Percentiles rank a stretch among this genome's conserved stretches.
Evolutionary conservation across 2,329 filamentous ascomycete genomes (phyloP).

Genomic region (Cryphonectria nitschkei): DNA sequence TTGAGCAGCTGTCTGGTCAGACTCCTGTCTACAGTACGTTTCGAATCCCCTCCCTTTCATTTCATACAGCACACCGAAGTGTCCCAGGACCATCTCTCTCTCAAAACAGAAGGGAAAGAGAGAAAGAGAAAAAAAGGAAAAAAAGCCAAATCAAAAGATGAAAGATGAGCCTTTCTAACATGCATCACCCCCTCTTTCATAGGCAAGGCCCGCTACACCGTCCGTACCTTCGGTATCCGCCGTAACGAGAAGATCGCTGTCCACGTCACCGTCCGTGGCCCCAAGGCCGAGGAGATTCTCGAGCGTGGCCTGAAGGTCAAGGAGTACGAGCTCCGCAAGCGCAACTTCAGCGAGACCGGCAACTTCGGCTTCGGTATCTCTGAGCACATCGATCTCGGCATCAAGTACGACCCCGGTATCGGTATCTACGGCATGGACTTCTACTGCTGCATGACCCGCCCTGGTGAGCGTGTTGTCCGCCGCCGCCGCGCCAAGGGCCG

Average conservation of each 20-base stretch:
- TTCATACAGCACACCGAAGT: background rate
- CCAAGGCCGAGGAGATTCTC: slow-evolving; percentile 97
- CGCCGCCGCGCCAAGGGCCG: slow-evolving; percentile 86
- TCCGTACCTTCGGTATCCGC: slow-evolving; percentile 99
- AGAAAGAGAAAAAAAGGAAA: no score
- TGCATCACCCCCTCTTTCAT: slow-evolving; percentile 27
- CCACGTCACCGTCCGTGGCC: slow-evolving; percentile 98
- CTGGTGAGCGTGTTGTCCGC: slow-evolving; percentile 96
- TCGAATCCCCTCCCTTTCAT: background rate
- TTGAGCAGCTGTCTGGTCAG: slow-evolving; percentile 99
- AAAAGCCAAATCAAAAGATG: no score
- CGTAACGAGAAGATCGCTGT: slow-evolving; percentile 99
- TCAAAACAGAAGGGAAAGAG: no score
- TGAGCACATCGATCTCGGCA: slow-evolving; percentile 99
- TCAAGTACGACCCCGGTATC: slow-evolving; percentile 99
- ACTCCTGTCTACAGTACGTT: slow-evolving; percentile 97
- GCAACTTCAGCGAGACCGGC: slow-evolving; percentile 99
- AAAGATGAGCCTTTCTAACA: background rate
- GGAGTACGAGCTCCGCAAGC: slow-evolving; percentile 99
- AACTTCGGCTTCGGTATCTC: slow-evolving; percentile 99
- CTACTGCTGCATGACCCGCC: slow-evolving; percentile 99
- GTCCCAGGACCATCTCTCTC: background rate
- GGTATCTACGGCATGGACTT: slow-evolving; percentile 99
- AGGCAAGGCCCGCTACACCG: slow-evolving; percentile 99
- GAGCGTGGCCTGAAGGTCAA: slow-evolving; percentile 99